These are phyloP conservation scores for Blepharisma stoltei DNA, from an alignment of 73 alveolate species.

Conservation along the genomic window DNA sequence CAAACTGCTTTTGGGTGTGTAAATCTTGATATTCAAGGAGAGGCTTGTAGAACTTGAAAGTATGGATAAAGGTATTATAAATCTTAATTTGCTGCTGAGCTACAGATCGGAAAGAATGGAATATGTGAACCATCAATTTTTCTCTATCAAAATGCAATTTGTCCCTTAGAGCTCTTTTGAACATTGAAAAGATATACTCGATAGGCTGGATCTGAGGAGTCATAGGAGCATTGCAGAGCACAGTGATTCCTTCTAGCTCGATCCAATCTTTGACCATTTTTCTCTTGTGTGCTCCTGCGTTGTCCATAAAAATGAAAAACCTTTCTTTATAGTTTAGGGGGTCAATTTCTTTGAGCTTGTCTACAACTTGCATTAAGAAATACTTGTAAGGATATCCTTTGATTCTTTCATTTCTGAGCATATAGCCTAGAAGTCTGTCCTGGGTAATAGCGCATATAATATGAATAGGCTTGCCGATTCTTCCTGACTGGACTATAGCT, in stretches of 20 bases:
- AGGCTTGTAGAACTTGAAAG: slow-evolving; percentile 6
- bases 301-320: background rate
- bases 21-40: background rate
- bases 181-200: slow-evolving; percentile 1
- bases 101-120: background rate
- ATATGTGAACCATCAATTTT: background rate
- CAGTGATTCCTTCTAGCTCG: background rate
- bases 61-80: background rate
- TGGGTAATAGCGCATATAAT: background rate
- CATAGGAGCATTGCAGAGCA: slow-evolving; percentile 8
- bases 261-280: slow-evolving; percentile 6
- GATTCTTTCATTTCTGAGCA: background rate
- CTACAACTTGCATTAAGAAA: slow-evolving; percentile 1
- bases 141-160: slow-evolving; percentile 11
- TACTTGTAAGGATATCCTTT: background rate
- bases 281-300: background rate
- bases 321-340: background rate
- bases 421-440: background rate
- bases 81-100: background rate
- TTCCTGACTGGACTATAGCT: background rate
- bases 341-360: background rate
- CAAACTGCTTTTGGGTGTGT: background rate
- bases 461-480: background rate
- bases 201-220: slow-evolving; percentile 18
- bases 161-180: background rate